Conservation (phyloP, 179 eudicot genomes). For the Actinidia chinensis region DNA sequence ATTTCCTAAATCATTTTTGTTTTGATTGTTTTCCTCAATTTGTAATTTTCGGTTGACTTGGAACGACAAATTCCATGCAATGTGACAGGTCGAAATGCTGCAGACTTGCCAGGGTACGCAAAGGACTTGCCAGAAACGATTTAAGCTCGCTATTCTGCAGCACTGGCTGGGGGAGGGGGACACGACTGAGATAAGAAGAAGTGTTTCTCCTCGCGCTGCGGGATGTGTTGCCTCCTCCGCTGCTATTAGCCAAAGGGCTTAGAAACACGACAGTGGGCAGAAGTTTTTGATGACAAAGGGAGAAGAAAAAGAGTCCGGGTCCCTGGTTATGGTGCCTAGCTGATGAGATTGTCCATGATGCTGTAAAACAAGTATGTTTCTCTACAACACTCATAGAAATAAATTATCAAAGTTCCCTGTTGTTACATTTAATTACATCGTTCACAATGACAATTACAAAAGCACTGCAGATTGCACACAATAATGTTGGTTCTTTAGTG, state of each 20-base stretch:
- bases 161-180: slow-evolving; percentile 25
- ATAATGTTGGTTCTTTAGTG: slow-evolving; percentile 65
- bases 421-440: background rate
- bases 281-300: slow-evolving; percentile 71
- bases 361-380: slow-evolving; percentile 61
- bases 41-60: background rate
- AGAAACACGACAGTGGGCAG: slow-evolving; percentile 66
- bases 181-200: slow-evolving; percentile 29
- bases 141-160: slow-evolving; percentile 36
- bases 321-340: slow-evolving; percentile 80
- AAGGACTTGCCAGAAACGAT: too few relatives aligned
- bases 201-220: slow-evolving; percentile 31
- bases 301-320: slow-evolving; percentile 52
- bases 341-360: slow-evolving; percentile 66
- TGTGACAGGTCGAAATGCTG: slow-evolving; percentile 45
- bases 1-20: background rate
- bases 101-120: slow-evolving; percentile 50
- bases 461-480: slow-evolving; percentile 55
- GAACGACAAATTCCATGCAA: background rate
- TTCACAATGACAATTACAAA: background rate
- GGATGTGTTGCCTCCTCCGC: slow-evolving; percentile 42
- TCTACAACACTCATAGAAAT: background rate
- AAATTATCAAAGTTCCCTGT: background rate
- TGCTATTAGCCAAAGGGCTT: slow-evolving; percentile 47
- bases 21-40: background rate